These are phyloP conservation scores for Phytophthora podocarpi DNA, from an alignment of 352 stramenopile species.

Conservation along the genomic window DNA sequence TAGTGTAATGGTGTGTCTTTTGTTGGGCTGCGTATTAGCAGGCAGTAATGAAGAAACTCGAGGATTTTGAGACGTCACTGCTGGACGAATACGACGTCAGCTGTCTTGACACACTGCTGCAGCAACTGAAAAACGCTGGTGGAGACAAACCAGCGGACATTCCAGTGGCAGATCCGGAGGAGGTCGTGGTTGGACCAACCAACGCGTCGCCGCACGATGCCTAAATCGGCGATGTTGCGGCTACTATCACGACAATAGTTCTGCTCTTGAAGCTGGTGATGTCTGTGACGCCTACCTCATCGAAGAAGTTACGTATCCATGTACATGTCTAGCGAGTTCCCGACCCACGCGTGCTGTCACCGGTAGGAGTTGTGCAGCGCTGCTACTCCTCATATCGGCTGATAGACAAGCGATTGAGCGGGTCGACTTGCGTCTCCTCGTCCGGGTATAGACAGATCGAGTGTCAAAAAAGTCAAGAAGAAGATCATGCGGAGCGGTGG, in stretches of 20 bases:
- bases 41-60: conserved; percentile 88
- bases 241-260: conserved; percentile 5
- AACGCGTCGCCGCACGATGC: conserved; percentile 43
- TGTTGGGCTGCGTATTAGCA: conserved; percentile 54
- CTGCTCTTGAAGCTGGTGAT: neutral
- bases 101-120: conserved; percentile 83
- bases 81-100: conserved; percentile 88
- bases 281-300: neutral
- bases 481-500: conserved; percentile 21
- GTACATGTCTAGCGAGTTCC: conserved; percentile 39
- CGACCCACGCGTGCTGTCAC: conserved; percentile 9
- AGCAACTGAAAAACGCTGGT: conserved; percentile 70
- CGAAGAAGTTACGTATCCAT: conserved; percentile 37
- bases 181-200: conserved; percentile 57
- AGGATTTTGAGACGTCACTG: conserved; percentile 88
- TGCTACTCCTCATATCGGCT: conserved; percentile 8
- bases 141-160: conserved; percentile 48
- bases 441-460: conserved; percentile 38
- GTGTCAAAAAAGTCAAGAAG: conserved; percentile 32
- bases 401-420: conserved; percentile 17
- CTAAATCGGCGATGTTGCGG: conserved; percentile 16
- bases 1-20: conserved; percentile 32
- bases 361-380: conserved; percentile 9
- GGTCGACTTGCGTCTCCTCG: conserved; percentile 25
- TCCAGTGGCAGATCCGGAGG: conserved; percentile 58